Conservation (phyloP, 129 eudicot species). For the Silybum marianum region DNA sequence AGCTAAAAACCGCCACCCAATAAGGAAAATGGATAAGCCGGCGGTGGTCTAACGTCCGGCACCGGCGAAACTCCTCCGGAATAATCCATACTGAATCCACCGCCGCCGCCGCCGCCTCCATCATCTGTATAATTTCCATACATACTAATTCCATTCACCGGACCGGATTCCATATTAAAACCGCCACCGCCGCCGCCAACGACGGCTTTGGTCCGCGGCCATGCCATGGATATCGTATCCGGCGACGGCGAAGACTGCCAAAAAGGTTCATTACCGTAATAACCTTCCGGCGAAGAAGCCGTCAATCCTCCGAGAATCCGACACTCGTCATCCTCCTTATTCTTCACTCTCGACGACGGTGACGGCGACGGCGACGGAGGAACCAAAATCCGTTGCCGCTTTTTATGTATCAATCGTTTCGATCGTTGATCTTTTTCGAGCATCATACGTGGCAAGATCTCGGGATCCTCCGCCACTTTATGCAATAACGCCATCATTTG, state of each 20-base stretch:
- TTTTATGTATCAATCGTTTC: slow-evolving; percentile 41
- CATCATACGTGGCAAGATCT: slow-evolving; percentile 57
- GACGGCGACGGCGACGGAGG: slow-evolving; percentile 31
- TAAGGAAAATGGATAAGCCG: slow-evolving; percentile 70
- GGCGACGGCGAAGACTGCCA: slow-evolving; percentile 39
- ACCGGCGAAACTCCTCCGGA: slow-evolving; percentile 31
- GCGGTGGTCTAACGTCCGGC: slow-evolving; percentile 39
- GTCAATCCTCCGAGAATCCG: slow-evolving; percentile 13
- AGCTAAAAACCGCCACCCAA: slow-evolving; percentile 71
- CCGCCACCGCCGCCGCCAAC: neutral
- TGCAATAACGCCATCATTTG: slow-evolving; percentile 84
- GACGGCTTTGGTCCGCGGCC: neutral
- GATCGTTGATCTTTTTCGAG: slow-evolving; percentile 45
- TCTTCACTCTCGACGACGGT: slow-evolving; percentile 37
- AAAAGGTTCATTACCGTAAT: slow-evolving; percentile 26
- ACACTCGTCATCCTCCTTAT: slow-evolving; percentile 37
- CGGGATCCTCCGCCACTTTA: slow-evolving; percentile 78
- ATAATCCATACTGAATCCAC: slow-evolving; percentile 23
- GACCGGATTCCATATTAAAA: neutral
- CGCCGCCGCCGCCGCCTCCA: slow-evolving; percentile 13
- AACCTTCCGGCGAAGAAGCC: slow-evolving; percentile 42
- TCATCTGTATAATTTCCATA: neutral
- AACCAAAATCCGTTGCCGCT: slow-evolving; percentile 42
- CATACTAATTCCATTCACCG: neutral
- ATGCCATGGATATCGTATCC: slow-evolving; percentile 35